Conservation (phyloP, 352 stramenopile species). For the Globisporangium perplexum region DNA sequence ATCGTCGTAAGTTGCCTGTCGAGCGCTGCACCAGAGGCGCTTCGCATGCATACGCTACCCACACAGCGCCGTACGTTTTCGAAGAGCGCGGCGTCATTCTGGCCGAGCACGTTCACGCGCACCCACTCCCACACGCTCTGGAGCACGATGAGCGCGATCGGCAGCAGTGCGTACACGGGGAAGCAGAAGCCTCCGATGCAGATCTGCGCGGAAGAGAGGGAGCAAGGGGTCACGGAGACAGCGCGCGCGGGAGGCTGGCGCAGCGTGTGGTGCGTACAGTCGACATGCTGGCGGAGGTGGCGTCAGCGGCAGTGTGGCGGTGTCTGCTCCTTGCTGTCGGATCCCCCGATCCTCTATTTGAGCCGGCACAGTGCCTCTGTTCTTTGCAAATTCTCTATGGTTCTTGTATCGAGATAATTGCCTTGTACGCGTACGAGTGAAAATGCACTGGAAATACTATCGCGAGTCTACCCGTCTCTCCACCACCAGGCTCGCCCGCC, state of each 20-base stretch:
- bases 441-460: not conserved
- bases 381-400: constrained; percentile 11
- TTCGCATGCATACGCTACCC: not conserved
- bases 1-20: not conserved
- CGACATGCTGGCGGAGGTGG: not conserved
- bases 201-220: constrained; percentile 29
- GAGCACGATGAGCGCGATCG: constrained; percentile 63
- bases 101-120: constrained; percentile 51
- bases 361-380: not conserved
- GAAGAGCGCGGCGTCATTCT: constrained; percentile 39
- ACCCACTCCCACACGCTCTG: constrained; percentile 70
- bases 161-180: constrained; percentile 68
- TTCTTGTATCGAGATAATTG: constrained; percentile 17
- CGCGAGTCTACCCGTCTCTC: no score
- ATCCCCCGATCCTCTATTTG: not conserved
- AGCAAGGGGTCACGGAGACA: not conserved
- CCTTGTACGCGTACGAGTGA: not conserved
- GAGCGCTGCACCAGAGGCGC: not conserved
- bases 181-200: constrained; percentile 79
- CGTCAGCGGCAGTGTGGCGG: not conserved
- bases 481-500: no score
- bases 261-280: not conserved
- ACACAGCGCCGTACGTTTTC: constrained; percentile 26
- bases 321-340: not conserved
- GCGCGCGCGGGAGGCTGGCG: not conserved